phyloP scores from a whole-genome alignment of 768 basidiomycete genomes.

The Tremella mesenterica region DNA sequence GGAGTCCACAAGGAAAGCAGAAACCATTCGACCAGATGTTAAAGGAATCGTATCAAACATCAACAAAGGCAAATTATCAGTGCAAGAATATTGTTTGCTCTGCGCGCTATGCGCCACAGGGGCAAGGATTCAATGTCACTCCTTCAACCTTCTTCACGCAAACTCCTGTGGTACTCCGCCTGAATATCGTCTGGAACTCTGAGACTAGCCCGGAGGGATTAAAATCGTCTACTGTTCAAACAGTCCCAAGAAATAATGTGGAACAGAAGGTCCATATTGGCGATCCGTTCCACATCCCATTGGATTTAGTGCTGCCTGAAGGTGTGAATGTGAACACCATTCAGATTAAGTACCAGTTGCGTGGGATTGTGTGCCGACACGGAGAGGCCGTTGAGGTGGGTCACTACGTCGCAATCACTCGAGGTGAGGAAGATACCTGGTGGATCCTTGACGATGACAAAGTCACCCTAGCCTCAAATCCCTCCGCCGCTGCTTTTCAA shows the following conservation, averaged over 20 bases:
- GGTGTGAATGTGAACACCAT: not conserved
- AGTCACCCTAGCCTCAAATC: not conserved
- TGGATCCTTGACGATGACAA: not conserved
- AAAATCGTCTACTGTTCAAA: not conserved
- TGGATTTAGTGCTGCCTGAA: not conserved
- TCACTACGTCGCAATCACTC: conserved; percentile 8
- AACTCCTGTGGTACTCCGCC: too few species aligned
- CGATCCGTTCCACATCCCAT: not conserved
- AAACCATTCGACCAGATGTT: too few species aligned
- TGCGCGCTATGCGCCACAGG: too few species aligned
- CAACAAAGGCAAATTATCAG: too few species aligned
- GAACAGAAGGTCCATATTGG: not conserved
- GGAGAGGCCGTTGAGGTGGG: not conserved
- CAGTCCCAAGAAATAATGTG: not conserved
- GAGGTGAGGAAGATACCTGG: too few species aligned
- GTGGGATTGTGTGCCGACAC: conserved; percentile 3
- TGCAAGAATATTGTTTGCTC: too few species aligned
- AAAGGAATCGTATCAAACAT: too few species aligned
- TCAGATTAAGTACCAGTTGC: not conserved
- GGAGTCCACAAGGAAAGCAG: too few species aligned
- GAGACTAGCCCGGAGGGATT: too few species aligned
- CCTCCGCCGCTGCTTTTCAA: not conserved
- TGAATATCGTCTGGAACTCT: too few species aligned
- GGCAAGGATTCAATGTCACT: too few species aligned
- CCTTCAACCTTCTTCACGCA: too few species aligned